phyloP scores from a whole-genome alignment of 164 flowering plant genomes.

The Pachysandra terminalis region DNA sequence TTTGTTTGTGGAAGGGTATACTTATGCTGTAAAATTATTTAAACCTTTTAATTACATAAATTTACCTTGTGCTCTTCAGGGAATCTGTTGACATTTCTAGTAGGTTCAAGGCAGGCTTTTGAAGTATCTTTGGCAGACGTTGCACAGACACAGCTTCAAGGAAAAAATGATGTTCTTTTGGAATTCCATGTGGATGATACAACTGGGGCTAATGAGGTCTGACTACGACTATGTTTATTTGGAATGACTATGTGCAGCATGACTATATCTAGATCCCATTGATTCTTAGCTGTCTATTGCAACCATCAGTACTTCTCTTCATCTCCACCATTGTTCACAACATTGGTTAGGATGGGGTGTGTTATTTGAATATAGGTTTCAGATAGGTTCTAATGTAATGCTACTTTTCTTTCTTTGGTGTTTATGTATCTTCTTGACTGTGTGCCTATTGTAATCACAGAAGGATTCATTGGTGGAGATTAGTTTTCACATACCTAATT shows the following conservation, averaged over 20 bases:
- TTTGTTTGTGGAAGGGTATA: background rate
- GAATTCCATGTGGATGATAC: conserved; percentile 99
- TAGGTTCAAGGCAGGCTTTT: conserved; percentile 88
- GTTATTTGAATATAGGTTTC: background rate
- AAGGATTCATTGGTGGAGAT: conserved; percentile 98
- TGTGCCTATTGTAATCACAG: conserved; percentile 32
- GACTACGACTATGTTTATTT: background rate
- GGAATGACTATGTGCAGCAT: background rate
- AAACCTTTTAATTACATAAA: background rate
- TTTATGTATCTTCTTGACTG: conserved; percentile 1
- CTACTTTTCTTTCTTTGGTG: background rate
- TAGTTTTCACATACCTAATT: conserved; percentile 85
- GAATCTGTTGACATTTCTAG: conserved; percentile 73
- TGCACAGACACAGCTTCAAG: conserved; percentile 88
- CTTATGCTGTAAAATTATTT: background rate
- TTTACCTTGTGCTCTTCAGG: conserved; percentile 36
- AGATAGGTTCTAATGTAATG: background rate
- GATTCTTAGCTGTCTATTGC: background rate
- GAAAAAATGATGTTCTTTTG: conserved; percentile 87
- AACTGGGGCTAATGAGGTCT: conserved; percentile 93
- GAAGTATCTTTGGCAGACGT: conserved; percentile 97
- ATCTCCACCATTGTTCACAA: background rate
- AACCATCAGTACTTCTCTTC: background rate
- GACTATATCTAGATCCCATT: background rate
- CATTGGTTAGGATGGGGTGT: background rate